Conservation (phyloP, 208 protist species). For the Herpetomonas muscarum region DNA sequence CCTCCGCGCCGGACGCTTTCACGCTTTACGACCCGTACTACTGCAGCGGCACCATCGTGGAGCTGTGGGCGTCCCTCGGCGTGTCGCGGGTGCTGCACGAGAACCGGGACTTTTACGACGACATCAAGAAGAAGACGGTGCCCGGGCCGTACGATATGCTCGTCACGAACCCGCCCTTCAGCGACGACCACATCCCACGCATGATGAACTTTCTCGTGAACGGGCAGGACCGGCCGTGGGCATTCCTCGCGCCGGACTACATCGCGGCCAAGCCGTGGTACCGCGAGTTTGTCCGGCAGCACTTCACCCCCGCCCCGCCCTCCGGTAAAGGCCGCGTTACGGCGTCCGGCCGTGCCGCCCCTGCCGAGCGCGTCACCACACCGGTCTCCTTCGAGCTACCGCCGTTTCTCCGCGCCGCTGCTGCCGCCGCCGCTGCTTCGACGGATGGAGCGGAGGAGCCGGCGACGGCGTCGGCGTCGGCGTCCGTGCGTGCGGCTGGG, state of each 20-base stretch:
- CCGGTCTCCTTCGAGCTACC: slow-evolving; percentile 20
- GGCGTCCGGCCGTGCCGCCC: slow-evolving; percentile 1
- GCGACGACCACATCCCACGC: slow-evolving; percentile 67
- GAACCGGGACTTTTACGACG: slow-evolving; percentile 85
- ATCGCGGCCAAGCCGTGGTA: slow-evolving; percentile 69
- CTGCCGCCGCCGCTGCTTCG: not conserved
- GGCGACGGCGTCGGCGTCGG: not conserved
- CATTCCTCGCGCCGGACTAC: slow-evolving; percentile 70
- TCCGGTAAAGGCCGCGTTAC: slow-evolving; percentile 25
- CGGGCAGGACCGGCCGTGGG: slow-evolving; percentile 43
- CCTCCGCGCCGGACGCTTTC: slow-evolving; percentile 39
- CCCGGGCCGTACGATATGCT: slow-evolving; percentile 73
- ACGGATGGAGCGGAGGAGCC: not conserved
- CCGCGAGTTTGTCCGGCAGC: slow-evolving; percentile 19
- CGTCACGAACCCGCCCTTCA: slow-evolving; percentile 77
- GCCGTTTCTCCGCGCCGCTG: slow-evolving; percentile 20
- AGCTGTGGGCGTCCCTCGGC: slow-evolving; percentile 43
- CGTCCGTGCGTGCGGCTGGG: slow-evolving; percentile 2
- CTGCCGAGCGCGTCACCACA: not conserved
- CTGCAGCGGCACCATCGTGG: slow-evolving; percentile 60
- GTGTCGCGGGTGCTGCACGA: slow-evolving; percentile 71
- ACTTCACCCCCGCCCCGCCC: slow-evolving; percentile 25
- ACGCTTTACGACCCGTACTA: slow-evolving; percentile 89
- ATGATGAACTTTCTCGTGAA: slow-evolving; percentile 37
- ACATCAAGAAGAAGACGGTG: slow-evolving; percentile 29